phyloP scores from a whole-genome alignment of 176 grass and related monocot species.

The Miscanthus lutarioriparius region DNA sequence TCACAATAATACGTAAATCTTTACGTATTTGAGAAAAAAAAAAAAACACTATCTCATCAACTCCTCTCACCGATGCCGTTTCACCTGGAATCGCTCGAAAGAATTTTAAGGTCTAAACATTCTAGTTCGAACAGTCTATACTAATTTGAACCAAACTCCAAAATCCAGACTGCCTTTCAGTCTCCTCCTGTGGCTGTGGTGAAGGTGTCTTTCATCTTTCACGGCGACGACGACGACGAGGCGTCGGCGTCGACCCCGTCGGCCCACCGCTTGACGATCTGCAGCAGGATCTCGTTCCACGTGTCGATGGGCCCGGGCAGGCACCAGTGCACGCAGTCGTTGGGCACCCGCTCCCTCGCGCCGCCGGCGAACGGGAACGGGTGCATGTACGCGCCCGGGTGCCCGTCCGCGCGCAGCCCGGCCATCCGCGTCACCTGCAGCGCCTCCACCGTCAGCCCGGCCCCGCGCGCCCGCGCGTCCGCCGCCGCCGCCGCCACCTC shows the following conservation, averaged over 20 bases:
- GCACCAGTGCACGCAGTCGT: slow-evolving; percentile 96
- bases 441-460: slow-evolving; percentile 39
- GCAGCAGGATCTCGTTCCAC: slow-evolving; percentile 87
- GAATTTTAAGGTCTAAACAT: background rate
- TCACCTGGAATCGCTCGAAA: background rate
- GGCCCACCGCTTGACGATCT: slow-evolving; percentile 62
- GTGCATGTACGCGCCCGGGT: slow-evolving; percentile 74
- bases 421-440: slow-evolving; percentile 64
- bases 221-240: background rate
- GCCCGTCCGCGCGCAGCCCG: slow-evolving; percentile 59
- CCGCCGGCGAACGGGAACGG: slow-evolving; percentile 59
- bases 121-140: background rate
- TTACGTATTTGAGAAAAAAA: no score
- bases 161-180: background rate
- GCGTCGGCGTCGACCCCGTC: background rate
- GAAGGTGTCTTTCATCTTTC: background rate
- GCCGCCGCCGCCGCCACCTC: slow-evolving; percentile 45
- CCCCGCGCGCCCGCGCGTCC: background rate
- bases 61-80: background rate
- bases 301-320: slow-evolving; percentile 77
- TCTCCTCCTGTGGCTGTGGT: background rate
- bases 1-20: no score
- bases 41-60: background rate
- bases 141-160: background rate
- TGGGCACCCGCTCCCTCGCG: slow-evolving; percentile 50